Base-by-base conservation (phyloP, 2,329 filamentous ascomycete genomes). In the Alternaria postmessia region DNA sequence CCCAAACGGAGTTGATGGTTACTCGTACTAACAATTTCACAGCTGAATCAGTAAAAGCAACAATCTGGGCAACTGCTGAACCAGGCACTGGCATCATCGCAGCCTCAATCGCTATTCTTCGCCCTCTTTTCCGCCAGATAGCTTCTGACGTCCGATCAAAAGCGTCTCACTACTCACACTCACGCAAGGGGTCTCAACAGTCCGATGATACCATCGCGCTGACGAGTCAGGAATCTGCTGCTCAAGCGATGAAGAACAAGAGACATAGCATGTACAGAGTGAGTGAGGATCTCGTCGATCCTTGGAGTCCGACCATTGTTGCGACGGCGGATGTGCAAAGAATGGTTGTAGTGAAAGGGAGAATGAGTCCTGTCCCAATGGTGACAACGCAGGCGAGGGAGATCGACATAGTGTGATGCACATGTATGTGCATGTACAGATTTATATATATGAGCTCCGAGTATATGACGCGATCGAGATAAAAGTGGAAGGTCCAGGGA, bases 41-140 rank as follows among this genome's bases (percentile, higher is more conserved):
- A 76, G 73, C 62, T 39, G 64, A 75, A 55, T 72, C 78, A 54
- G 77, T 77, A 38, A 76, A 77, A 64, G 75, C 76, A 24, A 79
- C 75, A 14, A 77, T 81, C 42, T 84, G 81, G 81, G 82, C 81
- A 4, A 78, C 83, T 32, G 76, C 83, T 24, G 83, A 84, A 61
- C 81, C 82, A 34, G 83, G 81, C 9, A 82, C 81, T 18, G 83
- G 83, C 18, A 83, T 86, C 62, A 77, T 81, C 7, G 82, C 84
- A 12, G 82, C 81, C 3, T 83, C 81, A 7, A 73, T 82, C 38
- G 81, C 81, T 7, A 79, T 81, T 4, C 76, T 84, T 2, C 81
- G 82, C 0, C 82, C 82, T 1, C 69, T 84, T 7, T 75, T 84
- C 44, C 73, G 73, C 42, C 65, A 72, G 22, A 61, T 75, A 24